Base-by-base conservation (phyloP, 208 protist species). In the Leptomonas seymouri region DNA sequence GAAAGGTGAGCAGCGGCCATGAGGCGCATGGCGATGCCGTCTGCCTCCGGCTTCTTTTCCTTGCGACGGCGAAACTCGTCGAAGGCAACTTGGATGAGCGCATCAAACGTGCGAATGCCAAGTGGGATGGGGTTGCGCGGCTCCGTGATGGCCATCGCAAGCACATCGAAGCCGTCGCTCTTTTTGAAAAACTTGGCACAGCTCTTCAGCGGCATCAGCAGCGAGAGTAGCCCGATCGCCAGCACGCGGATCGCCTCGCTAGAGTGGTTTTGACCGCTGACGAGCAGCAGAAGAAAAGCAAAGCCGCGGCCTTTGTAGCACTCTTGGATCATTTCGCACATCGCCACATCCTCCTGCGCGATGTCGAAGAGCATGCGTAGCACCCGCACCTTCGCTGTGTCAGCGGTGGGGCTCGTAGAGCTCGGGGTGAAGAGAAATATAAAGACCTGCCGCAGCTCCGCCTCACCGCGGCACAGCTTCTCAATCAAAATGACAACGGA, bases 291-390 rank as follows among this genome's bases (percentile, higher is more conserved):
- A 5, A 97, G 67, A 46, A 85, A 92, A 21, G 65, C 80, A 45
- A 80, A 36, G 21, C 89, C 89, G 12, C 76, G 77, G n/a, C 81
- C 80, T 23, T 86, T 82, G 76, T 88, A 92, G 59, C 76, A 84
- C 21, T 71, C 74, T 46, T 64, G 67, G 50, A 95, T 86, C 48
- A 78, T 56, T 45, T 94, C 87, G 51, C 86, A 90, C 80, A 94
- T 86, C 51, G 72, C 36, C 18, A 78, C 49, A 49, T 93, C 82
- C 8, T 88, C 86, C 9, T 85, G 74, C 18, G 92, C 80, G 39
- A 95, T 78, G 62, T 97, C 89, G 70, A 89, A 97, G n/a, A 97
- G 78, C 92, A 97, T 97, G 54, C 84, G 84, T 61, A 97, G 49
- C 23, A 97, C 74, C 39, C 82, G 85, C 48, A 85, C 82, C 79